Evolutionary conservation across 106 monocot species (phyloP).

Genomic region (Gastrodia elata): DNA sequence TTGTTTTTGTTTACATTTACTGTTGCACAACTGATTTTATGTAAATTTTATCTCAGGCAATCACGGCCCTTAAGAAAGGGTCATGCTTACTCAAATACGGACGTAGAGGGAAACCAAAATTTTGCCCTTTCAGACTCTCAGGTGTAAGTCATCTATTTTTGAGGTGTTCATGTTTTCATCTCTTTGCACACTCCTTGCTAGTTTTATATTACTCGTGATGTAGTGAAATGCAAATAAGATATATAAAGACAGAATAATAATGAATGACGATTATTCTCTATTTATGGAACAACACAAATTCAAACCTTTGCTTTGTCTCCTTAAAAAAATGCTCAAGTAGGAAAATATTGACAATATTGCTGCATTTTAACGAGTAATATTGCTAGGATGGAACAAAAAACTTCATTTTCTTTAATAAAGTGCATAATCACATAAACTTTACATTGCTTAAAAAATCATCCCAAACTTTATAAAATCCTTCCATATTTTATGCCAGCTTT

Average conservation of each 20-base stretch:
- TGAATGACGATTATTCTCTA: no score
- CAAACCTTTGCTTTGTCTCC: no score
- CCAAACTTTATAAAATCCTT: neutral
- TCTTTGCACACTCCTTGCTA: neutral
- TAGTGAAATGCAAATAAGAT: no score
- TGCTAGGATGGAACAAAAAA: neutral
- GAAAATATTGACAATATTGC: no score
- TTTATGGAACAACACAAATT: no score
- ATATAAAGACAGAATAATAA: no score
- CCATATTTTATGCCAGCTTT: neutral
- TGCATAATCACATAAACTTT: neutral
- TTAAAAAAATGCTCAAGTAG: no score
- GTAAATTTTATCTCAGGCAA: slow-evolving; percentile 8
- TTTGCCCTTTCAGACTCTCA: slow-evolving; percentile 73
- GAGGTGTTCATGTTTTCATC: neutral
- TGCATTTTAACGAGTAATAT: no score
- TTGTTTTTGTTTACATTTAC: neutral
- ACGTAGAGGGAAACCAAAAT: slow-evolving; percentile 62
- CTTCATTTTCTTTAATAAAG: neutral
- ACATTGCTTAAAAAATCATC: neutral
- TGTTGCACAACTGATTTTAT: neutral
- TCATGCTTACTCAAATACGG: slow-evolving; percentile 12
- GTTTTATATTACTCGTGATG: no score
- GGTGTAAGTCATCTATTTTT: slow-evolving; percentile 31
- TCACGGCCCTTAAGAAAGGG: slow-evolving; percentile 7